Base-by-base conservation (phyloP, 2,329 filamentous ascomycete species). In the Aspergillus tubingensis region DNA sequence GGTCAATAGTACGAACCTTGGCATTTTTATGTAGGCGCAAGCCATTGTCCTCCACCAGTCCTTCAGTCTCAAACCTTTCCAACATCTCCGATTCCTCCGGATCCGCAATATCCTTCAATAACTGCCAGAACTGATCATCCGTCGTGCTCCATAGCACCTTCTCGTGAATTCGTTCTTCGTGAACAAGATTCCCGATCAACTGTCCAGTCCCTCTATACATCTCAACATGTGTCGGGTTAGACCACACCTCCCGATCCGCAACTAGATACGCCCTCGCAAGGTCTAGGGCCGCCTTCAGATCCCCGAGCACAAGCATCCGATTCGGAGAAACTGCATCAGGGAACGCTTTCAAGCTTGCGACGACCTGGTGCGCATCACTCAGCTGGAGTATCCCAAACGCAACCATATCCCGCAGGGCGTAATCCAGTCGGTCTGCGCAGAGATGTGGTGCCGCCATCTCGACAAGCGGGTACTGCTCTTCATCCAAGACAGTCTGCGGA, bases 341-440 rank as follows among this genome's bases (percentile, higher is more conserved):
- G 44, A 71, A 69, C 2, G 73, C 74, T 17, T 60, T 67, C 2
- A 78, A 63, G 10, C 65, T 66, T 8, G 53, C 57, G 21, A 75
- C 55, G 17, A 77, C 59, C 4, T 63, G 43, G 36, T 53, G 67
- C 0, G 70, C 74, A n/a, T 76, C 70, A 15, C 68, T 62, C 0
- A 75, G 49, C 3, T 59, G n/a, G 21, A 79, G 61, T 17, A 75
- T 70, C 0, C 67, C 69, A 38, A 76, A 75, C 1, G 65, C 69
- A 1, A 77, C 68, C 0, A 71, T 56, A 51, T 78, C 77, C 19
- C 76, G 76, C 23, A 79, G 65, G 17, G 72, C 69, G 56, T 79
- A 79, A 63, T 79, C 77, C 7, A 79, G 69, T 32, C 76, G 70
- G 59, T 79, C 77, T 21, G 77, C 76, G 58, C 76, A 79, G 2